Evolutionary conservation across 208 protist genomes (phyloP).

Genomic region (Leishmania amazonensis): DNA sequence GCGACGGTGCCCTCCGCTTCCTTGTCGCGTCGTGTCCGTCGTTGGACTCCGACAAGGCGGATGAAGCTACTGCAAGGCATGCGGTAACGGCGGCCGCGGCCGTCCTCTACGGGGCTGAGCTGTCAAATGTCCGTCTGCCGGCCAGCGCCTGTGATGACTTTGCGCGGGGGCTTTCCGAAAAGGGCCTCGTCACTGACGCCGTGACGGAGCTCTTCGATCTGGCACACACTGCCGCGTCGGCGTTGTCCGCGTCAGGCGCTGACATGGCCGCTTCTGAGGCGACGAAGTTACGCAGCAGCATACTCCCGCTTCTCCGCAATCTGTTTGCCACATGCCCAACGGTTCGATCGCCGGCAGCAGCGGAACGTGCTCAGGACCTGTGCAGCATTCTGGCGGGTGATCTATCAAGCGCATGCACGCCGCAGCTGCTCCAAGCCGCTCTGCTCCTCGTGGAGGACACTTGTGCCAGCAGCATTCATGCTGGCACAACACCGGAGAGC

Average conservation of each 20-base stretch:
- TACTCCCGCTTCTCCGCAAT: conserved; percentile 24
- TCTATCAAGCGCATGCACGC: not conserved
- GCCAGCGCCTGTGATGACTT: conserved; percentile 7
- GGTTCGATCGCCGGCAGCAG: conserved; percentile 9
- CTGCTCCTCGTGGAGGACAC: conserved; percentile 26
- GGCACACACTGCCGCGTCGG: not conserved
- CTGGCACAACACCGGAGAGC: conserved; percentile 2
- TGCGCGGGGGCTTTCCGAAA: not conserved
- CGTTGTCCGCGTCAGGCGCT: not conserved
- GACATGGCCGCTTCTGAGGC: not conserved
- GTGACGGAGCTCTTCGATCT: conserved; percentile 11
- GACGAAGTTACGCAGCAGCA: not conserved
- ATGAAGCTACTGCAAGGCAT: not conserved
- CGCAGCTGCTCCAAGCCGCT: conserved; percentile 14
- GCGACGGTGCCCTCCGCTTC: conserved; percentile 20
- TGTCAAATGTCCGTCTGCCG: conserved; percentile 4
- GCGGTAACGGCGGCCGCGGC: conserved; percentile 4
- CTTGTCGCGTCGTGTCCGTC: conserved; percentile 2
- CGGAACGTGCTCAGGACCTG: conserved; percentile 8
- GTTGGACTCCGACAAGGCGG: not conserved
- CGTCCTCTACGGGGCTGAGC: conserved; percentile 14
- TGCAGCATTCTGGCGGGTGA: not conserved
- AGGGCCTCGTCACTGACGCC: not conserved
- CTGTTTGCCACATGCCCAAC: conserved; percentile 6
- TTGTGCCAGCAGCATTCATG: conserved; percentile 1